These are phyloP conservation scores for Aspergillus arachidicola DNA, from an alignment of 2,329 filamentous ascomycete genomes.

Conservation along the genomic window DNA sequence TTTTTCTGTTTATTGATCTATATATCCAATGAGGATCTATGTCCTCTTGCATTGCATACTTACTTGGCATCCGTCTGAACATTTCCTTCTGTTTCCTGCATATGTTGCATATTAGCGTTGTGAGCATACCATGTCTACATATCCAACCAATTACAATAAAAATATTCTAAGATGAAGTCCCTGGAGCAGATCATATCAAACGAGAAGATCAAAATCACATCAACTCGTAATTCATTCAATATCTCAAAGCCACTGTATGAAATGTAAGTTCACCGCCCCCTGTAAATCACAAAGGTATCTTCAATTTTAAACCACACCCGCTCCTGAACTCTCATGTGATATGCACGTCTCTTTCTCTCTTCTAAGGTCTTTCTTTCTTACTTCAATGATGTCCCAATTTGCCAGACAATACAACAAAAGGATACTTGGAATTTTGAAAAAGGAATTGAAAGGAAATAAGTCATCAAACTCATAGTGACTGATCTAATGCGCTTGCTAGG, in stretches of 20 bases:
- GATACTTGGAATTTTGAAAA: constrained; percentile 1
- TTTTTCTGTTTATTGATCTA: not conserved
- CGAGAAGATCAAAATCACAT: not conserved
- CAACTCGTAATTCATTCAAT: not conserved
- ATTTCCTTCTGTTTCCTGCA: not conserved
- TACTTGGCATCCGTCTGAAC: not conserved
- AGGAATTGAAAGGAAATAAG: constrained; percentile 6
- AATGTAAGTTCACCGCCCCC: not conserved
- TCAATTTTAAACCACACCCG: not conserved
- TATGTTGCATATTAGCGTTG: constrained; percentile 5
- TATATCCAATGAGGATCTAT: constrained; percentile 1
- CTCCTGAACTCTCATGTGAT: not conserved
- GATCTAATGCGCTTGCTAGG: constrained; percentile 8
- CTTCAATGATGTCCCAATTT: not conserved
- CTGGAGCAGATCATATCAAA: not conserved
- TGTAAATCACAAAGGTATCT: not conserved
- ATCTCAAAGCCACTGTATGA: not conserved
- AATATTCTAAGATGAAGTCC: not conserved
- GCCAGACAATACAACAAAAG: not conserved
- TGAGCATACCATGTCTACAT: not conserved
- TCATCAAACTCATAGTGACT: constrained; percentile 18
- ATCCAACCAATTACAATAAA: not conserved
- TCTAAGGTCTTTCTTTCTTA: not conserved
- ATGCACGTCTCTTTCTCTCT: not conserved
- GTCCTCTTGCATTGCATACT: not conserved